Evolutionary conservation across 2,329 filamentous ascomycete species (phyloP).

Genomic region (Sarocladiaceae sp.): DNA sequence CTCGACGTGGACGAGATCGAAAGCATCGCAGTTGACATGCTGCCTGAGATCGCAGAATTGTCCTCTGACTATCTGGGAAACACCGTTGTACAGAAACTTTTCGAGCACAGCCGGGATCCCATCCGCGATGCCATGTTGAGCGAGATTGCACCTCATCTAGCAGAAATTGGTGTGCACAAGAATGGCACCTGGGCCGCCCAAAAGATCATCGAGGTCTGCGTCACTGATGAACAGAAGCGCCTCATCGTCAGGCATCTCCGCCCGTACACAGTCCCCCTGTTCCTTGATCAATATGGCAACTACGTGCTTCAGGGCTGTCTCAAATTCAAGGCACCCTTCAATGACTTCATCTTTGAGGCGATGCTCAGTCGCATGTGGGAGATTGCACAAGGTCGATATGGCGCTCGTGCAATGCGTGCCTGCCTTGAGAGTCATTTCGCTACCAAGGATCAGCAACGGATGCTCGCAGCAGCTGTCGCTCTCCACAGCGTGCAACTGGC

Average conservation of each 20-base stretch:
- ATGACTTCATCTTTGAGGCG: constrained; percentile 96
- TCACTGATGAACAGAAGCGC: constrained; percentile 75
- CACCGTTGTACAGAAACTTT: constrained; percentile 98
- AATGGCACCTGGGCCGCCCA: constrained; percentile 99
- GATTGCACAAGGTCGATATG: constrained; percentile 86
- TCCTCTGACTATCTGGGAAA: constrained; percentile 96
- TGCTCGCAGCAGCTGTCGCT: constrained; percentile 93
- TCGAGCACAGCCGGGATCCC: constrained; percentile 89
- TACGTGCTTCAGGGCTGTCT: constrained; percentile 97
- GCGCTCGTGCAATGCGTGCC: constrained; percentile 91
- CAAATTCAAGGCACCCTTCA: constrained; percentile 83
- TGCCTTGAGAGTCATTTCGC: constrained; percentile 95
- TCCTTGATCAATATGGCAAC: constrained; percentile 97
- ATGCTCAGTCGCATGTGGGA: constrained; percentile 96
- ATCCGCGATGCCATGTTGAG: constrained; percentile 88
- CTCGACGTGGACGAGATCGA: constrained; percentile 86
- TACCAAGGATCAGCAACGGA: constrained; percentile 90
- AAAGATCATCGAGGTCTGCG: constrained; percentile 97
- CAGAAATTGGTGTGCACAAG: constrained; percentile 97
- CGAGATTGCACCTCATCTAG: constrained; percentile 85
- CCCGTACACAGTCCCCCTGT: constrained; percentile 83
- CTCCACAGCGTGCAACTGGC: constrained; percentile 94
- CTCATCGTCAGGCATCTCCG: constrained; percentile 81
- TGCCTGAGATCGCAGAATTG: constrained; percentile 92
- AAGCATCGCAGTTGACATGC: constrained; percentile 86